phyloP scores from a whole-genome alignment of 371 early-diverging fungal genomes.

The Encephalitozoon hellem region DNA sequence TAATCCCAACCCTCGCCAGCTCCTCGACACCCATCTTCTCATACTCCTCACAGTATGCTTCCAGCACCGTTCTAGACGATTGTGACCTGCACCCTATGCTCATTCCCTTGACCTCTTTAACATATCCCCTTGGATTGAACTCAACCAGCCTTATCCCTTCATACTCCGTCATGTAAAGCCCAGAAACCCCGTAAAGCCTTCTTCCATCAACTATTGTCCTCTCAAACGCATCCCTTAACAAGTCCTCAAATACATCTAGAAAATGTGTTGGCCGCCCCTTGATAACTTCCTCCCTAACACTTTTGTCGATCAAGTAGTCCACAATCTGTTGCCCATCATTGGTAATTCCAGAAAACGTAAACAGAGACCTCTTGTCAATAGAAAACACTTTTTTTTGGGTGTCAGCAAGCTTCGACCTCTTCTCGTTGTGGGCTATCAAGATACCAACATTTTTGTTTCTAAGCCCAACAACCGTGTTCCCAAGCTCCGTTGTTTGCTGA shows the following conservation, averaged over 20 bases:
- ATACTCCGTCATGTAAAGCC: constrained; percentile 52
- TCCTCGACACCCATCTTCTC: constrained; percentile 35
- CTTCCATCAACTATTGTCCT: constrained; percentile 30
- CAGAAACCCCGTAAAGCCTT: constrained; percentile 55
- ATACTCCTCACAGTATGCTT: constrained; percentile 34
- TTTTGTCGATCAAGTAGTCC: constrained; percentile 49
- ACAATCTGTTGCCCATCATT: constrained; percentile 60
- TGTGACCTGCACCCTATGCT: constrained; percentile 59
- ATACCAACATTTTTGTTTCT: constrained; percentile 45
- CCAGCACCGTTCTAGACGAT: constrained; percentile 60
- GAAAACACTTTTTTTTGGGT: constrained; percentile 51
- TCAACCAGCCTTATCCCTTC: constrained; percentile 52
- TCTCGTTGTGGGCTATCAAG: constrained; percentile 53
- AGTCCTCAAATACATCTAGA: constrained; percentile 52
- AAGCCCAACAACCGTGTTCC: constrained; percentile 53
- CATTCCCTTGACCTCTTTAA: constrained; percentile 38
- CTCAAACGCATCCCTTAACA: constrained; percentile 12
- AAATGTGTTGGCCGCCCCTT: constrained; percentile 44
- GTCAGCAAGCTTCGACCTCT: constrained; percentile 39
- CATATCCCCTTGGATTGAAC: constrained; percentile 51
- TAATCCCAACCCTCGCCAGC: constrained; percentile 48
- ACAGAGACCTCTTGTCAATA: constrained; percentile 46
- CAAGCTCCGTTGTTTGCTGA: constrained; percentile 51
- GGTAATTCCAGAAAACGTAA: constrained; percentile 60
- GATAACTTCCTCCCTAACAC: constrained; percentile 42